Evolutionary conservation across 352 stramenopile species (phyloP).

Genomic region (Pythium oligandrum): DNA sequence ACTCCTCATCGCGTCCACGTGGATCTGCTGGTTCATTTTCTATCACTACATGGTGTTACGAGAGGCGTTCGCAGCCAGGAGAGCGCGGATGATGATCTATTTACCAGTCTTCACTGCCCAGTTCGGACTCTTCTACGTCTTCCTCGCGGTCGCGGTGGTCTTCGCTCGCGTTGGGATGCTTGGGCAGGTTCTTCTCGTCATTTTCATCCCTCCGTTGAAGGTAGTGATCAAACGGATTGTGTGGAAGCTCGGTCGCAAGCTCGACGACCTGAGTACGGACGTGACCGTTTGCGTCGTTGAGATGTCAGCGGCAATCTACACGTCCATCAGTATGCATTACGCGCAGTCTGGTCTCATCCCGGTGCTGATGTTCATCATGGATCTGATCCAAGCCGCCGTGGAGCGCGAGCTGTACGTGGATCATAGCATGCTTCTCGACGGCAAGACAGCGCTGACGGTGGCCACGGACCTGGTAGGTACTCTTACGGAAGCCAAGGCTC

Average conservation of each 20-base stretch:
- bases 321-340: background rate
- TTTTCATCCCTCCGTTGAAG: slow-evolving; percentile 3
- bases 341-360: background rate
- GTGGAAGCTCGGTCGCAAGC: background rate
- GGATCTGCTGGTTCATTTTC: slow-evolving; percentile 2
- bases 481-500: background rate
- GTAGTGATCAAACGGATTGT: background rate
- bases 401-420: slow-evolving; percentile 5
- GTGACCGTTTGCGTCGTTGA: slow-evolving; percentile 4
- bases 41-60: slow-evolving; percentile 8
- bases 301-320: slow-evolving; percentile 1
- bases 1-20: slow-evolving; percentile 6
- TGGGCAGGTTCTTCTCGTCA: slow-evolving; percentile 6
- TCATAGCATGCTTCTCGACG: slow-evolving; percentile 7
- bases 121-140: slow-evolving; percentile 14
- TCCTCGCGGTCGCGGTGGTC: slow-evolving; percentile 7
- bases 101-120: slow-evolving; percentile 11
- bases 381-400: background rate
- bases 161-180: slow-evolving; percentile 2
- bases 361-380: slow-evolving; percentile 1
- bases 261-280: background rate
- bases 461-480: slow-evolving; percentile 5
- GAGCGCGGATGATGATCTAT: slow-evolving; percentile 6
- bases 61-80: slow-evolving; percentile 2
- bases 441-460: slow-evolving; percentile 6